Base-by-base conservation (phyloP, 2,329 filamentous ascomycete species). In the Penicillium sp. region DNA sequence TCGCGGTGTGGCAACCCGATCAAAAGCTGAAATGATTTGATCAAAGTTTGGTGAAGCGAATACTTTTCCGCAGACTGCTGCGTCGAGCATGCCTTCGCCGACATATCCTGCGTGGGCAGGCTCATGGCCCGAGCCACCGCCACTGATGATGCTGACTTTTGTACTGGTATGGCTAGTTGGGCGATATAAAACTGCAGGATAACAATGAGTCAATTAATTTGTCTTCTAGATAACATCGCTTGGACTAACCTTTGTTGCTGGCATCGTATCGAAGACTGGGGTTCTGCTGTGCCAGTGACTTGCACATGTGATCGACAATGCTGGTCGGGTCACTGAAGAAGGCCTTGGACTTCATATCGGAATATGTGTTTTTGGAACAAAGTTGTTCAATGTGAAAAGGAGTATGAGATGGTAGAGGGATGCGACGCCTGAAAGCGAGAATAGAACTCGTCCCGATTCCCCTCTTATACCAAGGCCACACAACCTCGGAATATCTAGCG, bases 61-160 rank as follows among this genome's bases (percentile, higher is more conserved):
- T 3, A 60, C 50, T 26, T 54, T 52, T 35, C 58, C 58, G 21
- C 58, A 57, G 22, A 57, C 55, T n/a, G 55, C 58, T 6, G 58
- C 58, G 21, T 57, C 53, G 16, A 60, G 55, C 31, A 60, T 54
- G 3, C 58, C 58, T n/a, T 60, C 55, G 31, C 58, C 55, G 45
- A 58, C 55, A 31, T 53, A 60, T 14, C 58, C 58, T 29, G 52
- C 50, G 35, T 57, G 56, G 6, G 58, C 58, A 14, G 58, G 58
- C 27, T 60, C 58, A 33, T 60, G 58, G 13, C 58, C 58, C 5
- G 55, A 58, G 21, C 58, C 58, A 47, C 58, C 58, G n/a, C 58
- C 58, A 24, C 58, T 57, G 27, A 60, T 60, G 19, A 60, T 43
- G n/a, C 55, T 60, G 10, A 60, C 58, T 55, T 60, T 60, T 16